Evolutionary conservation across 2,329 filamentous ascomycete genomes (phyloP), one percentile per base, ranked within the genome.

Genomic region (Colletotrichum ledebouriae): DNA sequence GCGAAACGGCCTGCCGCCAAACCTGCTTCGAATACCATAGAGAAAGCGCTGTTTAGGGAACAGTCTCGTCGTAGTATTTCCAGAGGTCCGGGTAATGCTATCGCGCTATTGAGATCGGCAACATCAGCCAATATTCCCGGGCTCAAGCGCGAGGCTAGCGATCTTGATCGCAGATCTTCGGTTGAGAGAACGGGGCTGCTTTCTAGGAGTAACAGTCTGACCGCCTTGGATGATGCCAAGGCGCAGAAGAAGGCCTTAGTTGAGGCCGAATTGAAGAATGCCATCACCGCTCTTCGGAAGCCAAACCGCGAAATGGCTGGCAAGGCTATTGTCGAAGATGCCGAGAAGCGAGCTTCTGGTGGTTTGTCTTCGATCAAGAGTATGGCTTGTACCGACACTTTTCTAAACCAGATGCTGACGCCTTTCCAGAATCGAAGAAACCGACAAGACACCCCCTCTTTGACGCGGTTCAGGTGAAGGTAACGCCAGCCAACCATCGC

Each of bases 291-390:
- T 10, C 77, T 95, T 47, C 90, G 92, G 76, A 93, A 90, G 77
- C 93, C 93, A 1, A 94, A 95, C 73, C 87, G 93, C 52, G 86
- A 88, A 22, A 83, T 92, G 46, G 91, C 90, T 12, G 89, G 89
- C 37, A 90, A 89, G 73, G 86, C 88, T 42, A 83, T 92, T 64
- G 88, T 86, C 3, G 91, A 93, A 71, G 90, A 88, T 29, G 86
- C 88, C 4, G 90, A 94, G 75, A 86, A 86, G 72, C 86, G 89
- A 61, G 80, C 83, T 5, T 82, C 81, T 15, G 81, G 81, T 4
- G 81, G 81, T 50, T 75, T 84, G 56, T 82, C 81, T 13, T 80
- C 81, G 53, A 75, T 81, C 29, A 80, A 80, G 74, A 89, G 87
- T 89, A 79, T 78, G 84, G 78, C 49, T 15, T 44, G 17, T 15